phyloP scores from a whole-genome alignment of 306 rosid genomes.

The Purshia tridentata region DNA sequence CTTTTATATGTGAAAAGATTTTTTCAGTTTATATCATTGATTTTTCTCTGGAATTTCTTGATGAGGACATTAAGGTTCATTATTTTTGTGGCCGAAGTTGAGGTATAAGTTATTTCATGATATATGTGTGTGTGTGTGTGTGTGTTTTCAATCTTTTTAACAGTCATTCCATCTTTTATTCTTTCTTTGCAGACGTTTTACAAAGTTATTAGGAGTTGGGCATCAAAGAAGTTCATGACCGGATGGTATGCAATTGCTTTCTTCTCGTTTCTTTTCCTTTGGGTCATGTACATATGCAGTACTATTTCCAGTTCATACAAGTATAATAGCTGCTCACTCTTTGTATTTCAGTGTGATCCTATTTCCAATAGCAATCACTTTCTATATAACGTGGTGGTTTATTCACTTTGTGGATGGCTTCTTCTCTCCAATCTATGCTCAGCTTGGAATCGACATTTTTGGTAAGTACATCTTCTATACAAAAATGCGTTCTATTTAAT shows the following conservation, averaged over 20 bases:
- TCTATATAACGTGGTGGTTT: conserved; percentile 94
- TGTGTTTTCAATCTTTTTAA: conserved; percentile 17
- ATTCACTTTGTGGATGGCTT: conserved; percentile 92
- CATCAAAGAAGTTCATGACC: conserved; percentile 85
- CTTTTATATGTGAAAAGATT: background rate
- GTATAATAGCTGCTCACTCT: conserved; percentile 21
- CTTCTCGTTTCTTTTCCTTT: conserved; percentile 8
- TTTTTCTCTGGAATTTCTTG: background rate
- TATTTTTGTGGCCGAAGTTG: background rate
- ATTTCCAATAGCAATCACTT: conserved; percentile 86
- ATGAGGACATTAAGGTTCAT: no score
- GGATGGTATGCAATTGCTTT: conserved; percentile 63
- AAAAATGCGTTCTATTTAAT: background rate
- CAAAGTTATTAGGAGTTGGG: conserved; percentile 88
- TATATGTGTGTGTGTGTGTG: background rate
- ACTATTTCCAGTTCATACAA: background rate
- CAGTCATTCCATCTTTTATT: conserved; percentile 23
- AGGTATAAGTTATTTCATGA: background rate
- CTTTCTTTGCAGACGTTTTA: conserved; percentile 60
- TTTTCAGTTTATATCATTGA: background rate
- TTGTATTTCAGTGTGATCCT: conserved; percentile 71
- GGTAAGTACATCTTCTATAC: conserved; percentile 46
- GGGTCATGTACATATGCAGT: conserved; percentile 3
- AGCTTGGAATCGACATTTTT: conserved; percentile 82
- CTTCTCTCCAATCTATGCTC: conserved; percentile 85